Evolutionary conservation across 2,329 filamentous ascomycete genomes (phyloP), one percentile per base, ranked within the genome.

Genomic region (Scortechinia acanthostroma): DNA sequence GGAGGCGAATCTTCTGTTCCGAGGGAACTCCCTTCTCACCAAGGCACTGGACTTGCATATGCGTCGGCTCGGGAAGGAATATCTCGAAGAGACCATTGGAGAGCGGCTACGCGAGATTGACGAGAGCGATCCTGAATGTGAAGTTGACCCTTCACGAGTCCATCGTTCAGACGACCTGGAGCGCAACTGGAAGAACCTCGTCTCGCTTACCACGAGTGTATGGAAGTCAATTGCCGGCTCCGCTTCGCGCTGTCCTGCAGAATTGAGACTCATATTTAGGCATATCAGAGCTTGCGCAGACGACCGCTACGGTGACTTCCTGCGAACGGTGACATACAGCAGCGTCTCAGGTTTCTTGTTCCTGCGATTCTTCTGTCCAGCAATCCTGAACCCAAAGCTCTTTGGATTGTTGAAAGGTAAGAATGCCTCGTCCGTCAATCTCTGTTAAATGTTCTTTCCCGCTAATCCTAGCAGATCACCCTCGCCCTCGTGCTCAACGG

Each of bases 321-420:
- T 84, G 45, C 70, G 79, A 43, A 80, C 74, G 13, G 80, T 85
- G 43, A 75, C 74, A 48, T 86, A 85, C 56, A 84, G 80, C 57
- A 84, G 80, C 61, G 81, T 86, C 21, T 84, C 79, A 48, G 82
- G 81, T 0, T 86, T 86, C 53, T 59, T 86, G 37, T 86, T 86
- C 57, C 60, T 86, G 50, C 71, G 81, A 14, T 86, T 86, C 66
- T 84, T 86, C 56, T 83, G 80, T 52, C 81, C 81, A 3, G 81
- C 81, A 15, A 80, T 86, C 42, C 65, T 86, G 28, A 86, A 86
- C 49, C 81, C 81, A 14, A 84, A 83, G 57, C 65, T 86, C 30
- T 86, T 86, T 58, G 80, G 80, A 22, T 61, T 86, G 44, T 62
- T 86, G 37, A 83, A 81, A 69, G 79, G 80, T 83, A 63, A 51